Evolutionary conservation across 129 eudicot species (phyloP), one percentile per base, ranked within the genome.

Genomic region (Helianthus tuberosus): DNA sequence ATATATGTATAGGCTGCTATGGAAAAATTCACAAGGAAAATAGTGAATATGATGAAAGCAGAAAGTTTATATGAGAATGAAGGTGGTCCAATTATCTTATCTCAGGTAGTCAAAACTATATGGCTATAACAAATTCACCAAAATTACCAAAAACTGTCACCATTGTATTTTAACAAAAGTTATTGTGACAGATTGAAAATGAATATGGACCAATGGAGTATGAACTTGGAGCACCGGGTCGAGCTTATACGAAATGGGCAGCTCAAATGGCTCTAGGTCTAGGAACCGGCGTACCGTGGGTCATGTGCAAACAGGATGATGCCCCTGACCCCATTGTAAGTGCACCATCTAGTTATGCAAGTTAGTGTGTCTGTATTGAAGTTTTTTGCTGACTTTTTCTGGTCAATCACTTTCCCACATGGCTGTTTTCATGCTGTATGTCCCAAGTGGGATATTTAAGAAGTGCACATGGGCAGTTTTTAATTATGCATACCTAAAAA

Each of bases 251-350:
- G 4, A 68, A 87, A 60, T 95, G 99, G 97, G 98, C 98, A 9
- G 93, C 98, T 10, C 79, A 88, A 61, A 84, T 90, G 97, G 98
- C 96, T 43, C 88, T 90, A 69, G 97, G 86, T 77, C 88, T 82
- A 61, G 82, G 80, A 49, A 94, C 98, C 11, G 98, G 97, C 62
- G 98, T 94, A 41, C 98, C 98, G n/a, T 94, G 98, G 98, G 83
- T 90, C 82, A 94, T 94, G 98, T 94, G 98, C 91, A 94, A 94
- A 81, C 98, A 94, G 81, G 98, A 94, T 80, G 97, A 90, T 81
- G 98, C 98, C 36, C 98, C 98, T 46, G 98, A 94, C 79, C 98
- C 97, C 15, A 50, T 88, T 81, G 98, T 90, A 83, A 88, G 97
- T 76, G 72, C 52, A 76, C 46, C 72, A 51, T 60, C 46, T 38